These are phyloP conservation scores for Trichoderma asperellum DNA, from an alignment of 2,329 filamentous ascomycete species.

Conservation along the genomic window DNA sequence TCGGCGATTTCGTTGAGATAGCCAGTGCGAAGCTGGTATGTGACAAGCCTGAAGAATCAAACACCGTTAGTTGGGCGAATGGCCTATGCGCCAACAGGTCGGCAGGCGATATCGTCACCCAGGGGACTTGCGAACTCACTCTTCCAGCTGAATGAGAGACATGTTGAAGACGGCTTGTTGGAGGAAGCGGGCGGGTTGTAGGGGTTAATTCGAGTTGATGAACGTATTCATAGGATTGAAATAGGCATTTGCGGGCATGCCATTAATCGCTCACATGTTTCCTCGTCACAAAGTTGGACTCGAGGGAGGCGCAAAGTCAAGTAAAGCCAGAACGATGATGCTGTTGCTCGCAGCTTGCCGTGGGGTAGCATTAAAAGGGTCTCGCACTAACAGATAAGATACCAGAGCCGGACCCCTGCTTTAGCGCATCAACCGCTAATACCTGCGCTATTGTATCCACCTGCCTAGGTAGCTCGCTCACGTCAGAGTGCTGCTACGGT, in stretches of 20 bases:
- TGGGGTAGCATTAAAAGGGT: slow-evolving; percentile 14
- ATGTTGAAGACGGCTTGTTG: slow-evolving; percentile 34
- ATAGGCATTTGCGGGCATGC: slow-evolving; percentile 29
- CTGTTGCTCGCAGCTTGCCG: slow-evolving; percentile 5
- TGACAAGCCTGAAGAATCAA: slow-evolving; percentile 64
- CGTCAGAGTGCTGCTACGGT: not conserved
- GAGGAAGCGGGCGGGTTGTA: not conserved
- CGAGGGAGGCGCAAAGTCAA: not conserved
- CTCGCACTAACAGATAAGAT: not conserved
- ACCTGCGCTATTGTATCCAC: slow-evolving; percentile 9
- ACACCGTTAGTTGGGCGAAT: slow-evolving; percentile 31
- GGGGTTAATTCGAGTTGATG: not conserved
- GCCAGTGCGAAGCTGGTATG: slow-evolving; percentile 79
- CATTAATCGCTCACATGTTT: slow-evolving; percentile 28
- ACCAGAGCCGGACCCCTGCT: slow-evolving; percentile 12
- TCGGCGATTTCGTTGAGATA: slow-evolving; percentile 82
- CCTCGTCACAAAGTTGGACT: slow-evolving; percentile 1
- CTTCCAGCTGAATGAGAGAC: slow-evolving; percentile 47
- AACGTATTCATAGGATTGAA: not conserved
- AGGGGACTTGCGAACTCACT: slow-evolving; percentile 36
- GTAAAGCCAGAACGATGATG: slow-evolving; percentile 4
- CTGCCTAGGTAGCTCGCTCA: not conserved
- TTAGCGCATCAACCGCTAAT: slow-evolving; percentile 2
- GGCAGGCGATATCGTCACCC: not conserved
- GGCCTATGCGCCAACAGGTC: not conserved